Conservation (phyloP, 2,329 filamentous ascomycete genomes). For the Biscogniauxia mediterranea region DNA sequence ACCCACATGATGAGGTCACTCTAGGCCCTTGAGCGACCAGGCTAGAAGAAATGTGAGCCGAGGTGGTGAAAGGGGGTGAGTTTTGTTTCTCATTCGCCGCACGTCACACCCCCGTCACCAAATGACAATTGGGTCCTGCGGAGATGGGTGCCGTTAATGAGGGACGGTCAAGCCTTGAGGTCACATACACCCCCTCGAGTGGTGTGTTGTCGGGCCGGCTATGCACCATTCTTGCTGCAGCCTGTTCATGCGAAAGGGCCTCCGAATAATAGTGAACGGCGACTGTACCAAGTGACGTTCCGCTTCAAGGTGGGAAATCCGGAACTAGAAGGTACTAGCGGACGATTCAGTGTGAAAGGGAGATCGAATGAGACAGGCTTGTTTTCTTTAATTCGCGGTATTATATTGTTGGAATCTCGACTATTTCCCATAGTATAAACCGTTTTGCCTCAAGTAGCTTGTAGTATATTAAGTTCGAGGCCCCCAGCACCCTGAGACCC, state of each 20-base stretch:
- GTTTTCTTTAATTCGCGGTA: neutral
- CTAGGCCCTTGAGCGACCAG: no score
- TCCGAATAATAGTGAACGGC: neutral
- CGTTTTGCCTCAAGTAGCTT: no score
- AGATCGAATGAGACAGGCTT: neutral
- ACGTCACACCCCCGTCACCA: neutral
- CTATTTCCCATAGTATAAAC: neutral
- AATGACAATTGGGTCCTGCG: conserved; percentile 1
- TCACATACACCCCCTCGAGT: neutral
- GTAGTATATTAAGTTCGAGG: no score
- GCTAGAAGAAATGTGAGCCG: no score
- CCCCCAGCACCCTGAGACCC: neutral
- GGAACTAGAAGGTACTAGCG: neutral
- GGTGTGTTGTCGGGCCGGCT: conserved; percentile 5
- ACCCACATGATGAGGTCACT: no score
- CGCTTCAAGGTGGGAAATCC: conserved; percentile 1
- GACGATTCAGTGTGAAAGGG: neutral
- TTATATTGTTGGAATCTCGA: neutral
- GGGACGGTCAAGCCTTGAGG: neutral
- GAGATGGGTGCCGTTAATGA: conserved; percentile 1
- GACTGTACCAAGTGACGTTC: neutral
- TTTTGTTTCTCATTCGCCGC: neutral
- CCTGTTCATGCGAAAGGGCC: neutral
- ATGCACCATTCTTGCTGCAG: neutral
- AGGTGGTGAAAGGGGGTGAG: no score